Percentiles rank a stretch among this genome's conserved stretches.
Evolutionary conservation across 805 yeast species (phyloP).

Genomic region (Schizosaccharomyces japonicus): DNA sequence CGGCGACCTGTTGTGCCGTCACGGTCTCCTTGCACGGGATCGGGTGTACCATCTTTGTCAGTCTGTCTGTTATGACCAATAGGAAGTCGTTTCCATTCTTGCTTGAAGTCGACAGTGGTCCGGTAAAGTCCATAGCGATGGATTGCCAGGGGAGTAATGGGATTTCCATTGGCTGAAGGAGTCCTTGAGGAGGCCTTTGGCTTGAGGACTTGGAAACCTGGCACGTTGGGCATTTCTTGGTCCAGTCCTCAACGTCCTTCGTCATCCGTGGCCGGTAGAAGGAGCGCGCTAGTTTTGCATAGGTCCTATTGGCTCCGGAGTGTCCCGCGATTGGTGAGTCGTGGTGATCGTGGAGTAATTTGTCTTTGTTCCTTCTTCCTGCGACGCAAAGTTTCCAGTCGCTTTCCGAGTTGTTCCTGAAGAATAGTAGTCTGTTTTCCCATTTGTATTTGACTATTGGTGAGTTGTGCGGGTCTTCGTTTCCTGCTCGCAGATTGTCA

Average conservation of each 20-base stretch:
- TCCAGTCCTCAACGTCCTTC: not conserved
- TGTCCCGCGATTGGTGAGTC: not conserved
- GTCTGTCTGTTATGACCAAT: no score
- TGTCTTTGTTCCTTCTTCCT: no score
- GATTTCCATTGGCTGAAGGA: not conserved
- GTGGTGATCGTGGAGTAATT: not conserved
- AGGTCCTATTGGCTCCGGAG: not conserved
- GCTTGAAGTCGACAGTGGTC: not conserved
- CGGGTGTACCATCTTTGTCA: no score
- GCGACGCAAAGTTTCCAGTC: no score
- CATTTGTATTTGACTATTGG: no score
- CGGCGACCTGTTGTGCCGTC: no score
- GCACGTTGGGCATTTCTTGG: not conserved
- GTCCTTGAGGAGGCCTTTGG: not conserved
- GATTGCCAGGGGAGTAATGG: not conserved
- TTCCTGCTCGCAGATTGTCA: no score
- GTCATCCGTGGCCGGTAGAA: not conserved
- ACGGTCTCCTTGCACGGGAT: constrained; percentile 68
- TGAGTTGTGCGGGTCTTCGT: no score
- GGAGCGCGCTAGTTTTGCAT: not conserved
- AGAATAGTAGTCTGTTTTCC: no score
- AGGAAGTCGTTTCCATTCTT: no score
- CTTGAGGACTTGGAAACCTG: not conserved
- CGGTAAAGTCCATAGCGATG: not conserved
- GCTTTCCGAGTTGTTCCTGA: no score